Percentiles rank a stretch among this genome's conserved stretches.
Evolutionary conservation across 768 basidiomycete genomes (phyloP).

Genomic region (Clitopilus hobsonii): DNA sequence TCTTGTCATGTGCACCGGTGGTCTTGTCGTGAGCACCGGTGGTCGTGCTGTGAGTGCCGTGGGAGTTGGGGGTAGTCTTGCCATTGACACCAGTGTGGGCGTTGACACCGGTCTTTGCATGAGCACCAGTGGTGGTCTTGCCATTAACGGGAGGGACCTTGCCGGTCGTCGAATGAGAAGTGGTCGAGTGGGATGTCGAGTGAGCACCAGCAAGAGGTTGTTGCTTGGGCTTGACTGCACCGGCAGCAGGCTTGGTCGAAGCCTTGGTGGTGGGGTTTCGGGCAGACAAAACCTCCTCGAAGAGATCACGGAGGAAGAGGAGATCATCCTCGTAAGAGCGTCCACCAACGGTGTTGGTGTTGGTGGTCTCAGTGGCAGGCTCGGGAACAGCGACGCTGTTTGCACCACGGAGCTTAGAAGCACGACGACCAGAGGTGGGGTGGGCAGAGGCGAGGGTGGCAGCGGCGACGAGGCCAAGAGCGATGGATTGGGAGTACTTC

Average conservation of each 20-base stretch:
- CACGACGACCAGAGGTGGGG: neutral
- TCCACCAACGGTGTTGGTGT: too few species aligned
- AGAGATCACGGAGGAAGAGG: neutral
- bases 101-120: too few species aligned
- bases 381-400: neutral
- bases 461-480: neutral
- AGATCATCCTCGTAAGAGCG: neutral
- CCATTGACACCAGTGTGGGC: too few species aligned
- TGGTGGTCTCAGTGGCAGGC: neutral
- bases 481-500: slow-evolving; percentile 1
- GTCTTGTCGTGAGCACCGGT: neutral
- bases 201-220: too few species aligned
- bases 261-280: too few species aligned
- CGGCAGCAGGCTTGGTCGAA: too few species aligned
- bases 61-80: neutral
- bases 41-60: neutral
- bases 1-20: neutral
- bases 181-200: too few species aligned
- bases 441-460: neutral
- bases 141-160: too few species aligned
- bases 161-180: too few species aligned
- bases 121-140: neutral
- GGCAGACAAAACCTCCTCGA: too few species aligned
- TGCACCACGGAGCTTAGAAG: neutral
- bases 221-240: too few species aligned